Percentiles rank a stretch among this genome's conserved stretches.
Conservation (phyloP, 306 rosid genomes). For the Argentina anserina region DNA sequence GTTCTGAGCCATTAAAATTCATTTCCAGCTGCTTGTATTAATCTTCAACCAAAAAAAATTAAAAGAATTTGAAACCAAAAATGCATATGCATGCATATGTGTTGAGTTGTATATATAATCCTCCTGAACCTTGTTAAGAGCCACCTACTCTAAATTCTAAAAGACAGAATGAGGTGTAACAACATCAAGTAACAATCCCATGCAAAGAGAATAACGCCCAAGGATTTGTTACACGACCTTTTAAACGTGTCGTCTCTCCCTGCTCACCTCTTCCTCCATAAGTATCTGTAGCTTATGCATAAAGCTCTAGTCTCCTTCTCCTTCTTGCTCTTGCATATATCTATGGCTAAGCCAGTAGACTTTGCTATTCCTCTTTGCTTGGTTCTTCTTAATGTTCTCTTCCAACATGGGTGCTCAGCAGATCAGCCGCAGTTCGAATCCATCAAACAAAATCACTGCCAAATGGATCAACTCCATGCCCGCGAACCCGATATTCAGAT, state of each 20-base stretch:
- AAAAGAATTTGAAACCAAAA: too few relatives aligned
- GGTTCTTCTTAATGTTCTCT: conserved; percentile 16
- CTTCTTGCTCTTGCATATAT: neutral
- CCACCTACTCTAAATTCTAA: conserved; percentile 24
- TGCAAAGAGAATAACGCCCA: conserved; percentile 51
- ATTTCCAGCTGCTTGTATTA: neutral
- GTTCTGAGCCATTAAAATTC: neutral
- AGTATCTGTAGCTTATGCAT: too few relatives aligned
- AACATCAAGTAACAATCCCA: conserved; percentile 11
- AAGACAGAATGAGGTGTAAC: conserved; percentile 39
- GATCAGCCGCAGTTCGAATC: neutral
- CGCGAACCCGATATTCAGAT: conserved; percentile 32
- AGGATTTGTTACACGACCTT: conserved; percentile 10
- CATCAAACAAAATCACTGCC: conserved; percentile 25
- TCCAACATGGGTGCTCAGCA: conserved; percentile 34
- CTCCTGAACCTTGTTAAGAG: conserved; percentile 9
- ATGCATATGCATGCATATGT: neutral
- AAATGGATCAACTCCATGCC: conserved; percentile 27
- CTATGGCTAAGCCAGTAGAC: conserved; percentile 42
- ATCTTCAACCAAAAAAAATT: neutral
- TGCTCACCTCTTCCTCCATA: neutral
- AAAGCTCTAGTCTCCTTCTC: neutral
- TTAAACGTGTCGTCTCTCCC: conserved; percentile 29
- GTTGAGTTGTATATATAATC: neutral
- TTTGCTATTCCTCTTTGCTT: conserved; percentile 40